Percentiles rank a stretch among this genome's conserved stretches.
Conservation (phyloP, 2,329 filamentous ascomycete genomes). For the Xylaria multiplex region DNA sequence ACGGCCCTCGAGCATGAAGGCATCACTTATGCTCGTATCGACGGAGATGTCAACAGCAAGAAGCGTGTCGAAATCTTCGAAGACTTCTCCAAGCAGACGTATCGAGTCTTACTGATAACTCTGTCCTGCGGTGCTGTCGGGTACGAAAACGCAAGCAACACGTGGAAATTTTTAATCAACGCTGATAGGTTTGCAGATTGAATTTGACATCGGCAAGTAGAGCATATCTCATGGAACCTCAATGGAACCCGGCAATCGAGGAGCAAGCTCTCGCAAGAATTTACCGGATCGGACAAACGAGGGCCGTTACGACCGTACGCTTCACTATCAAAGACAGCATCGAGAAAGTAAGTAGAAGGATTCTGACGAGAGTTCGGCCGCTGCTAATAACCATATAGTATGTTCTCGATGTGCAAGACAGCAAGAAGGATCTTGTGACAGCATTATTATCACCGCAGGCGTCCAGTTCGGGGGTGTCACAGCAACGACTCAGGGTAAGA, state of each 20-base stretch:
- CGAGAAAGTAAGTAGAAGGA: conserved; percentile 14
- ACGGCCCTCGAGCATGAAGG: not conserved
- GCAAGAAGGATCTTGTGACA: too few species aligned
- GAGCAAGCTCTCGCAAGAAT: conserved; percentile 17
- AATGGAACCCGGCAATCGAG: conserved; percentile 25
- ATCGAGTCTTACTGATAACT: not conserved
- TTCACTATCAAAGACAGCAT: conserved; percentile 20
- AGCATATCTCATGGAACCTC: conserved; percentile 21
- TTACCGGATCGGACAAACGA: conserved; percentile 14
- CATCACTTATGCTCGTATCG: not conserved
- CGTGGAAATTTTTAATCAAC: not conserved
- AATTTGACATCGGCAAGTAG: conserved; percentile 18
- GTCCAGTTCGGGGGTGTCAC: too few species aligned
- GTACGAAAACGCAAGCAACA: not conserved
- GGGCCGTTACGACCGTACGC: conserved; percentile 7
- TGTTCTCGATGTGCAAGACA: too few species aligned
- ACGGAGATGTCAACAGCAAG: not conserved
- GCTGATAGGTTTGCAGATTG: conserved; percentile 11
- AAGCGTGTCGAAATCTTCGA: not conserved
- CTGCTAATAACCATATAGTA: too few species aligned
- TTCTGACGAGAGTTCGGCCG: too few species aligned
- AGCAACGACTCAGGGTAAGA: too few species aligned
- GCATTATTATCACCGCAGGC: too few species aligned
- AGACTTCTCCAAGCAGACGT: not conserved
- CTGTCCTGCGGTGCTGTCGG: conserved; percentile 14